These are phyloP conservation scores for Sporormia fimetaria DNA, from an alignment of 495 filamentous ascomycete species.

Conservation along the genomic window DNA sequence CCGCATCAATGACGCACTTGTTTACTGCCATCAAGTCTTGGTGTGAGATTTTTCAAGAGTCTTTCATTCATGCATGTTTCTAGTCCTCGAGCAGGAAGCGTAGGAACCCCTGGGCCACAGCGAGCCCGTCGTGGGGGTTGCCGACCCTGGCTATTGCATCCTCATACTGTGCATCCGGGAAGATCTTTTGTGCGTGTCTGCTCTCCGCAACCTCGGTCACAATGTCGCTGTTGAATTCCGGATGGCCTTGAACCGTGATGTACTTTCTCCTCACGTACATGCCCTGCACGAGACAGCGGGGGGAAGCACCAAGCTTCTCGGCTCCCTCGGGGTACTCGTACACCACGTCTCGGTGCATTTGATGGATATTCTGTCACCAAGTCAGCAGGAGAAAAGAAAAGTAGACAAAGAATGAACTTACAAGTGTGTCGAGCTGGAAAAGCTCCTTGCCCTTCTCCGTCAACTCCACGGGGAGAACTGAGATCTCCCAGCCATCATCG, in stretches of 20 bases:
- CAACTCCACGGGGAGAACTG: constrained; percentile 58
- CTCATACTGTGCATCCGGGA: constrained; percentile 49
- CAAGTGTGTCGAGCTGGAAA: constrained; percentile 57
- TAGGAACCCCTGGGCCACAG: constrained; percentile 57
- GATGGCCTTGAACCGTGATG: constrained; percentile 83
- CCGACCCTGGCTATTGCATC: constrained; percentile 56
- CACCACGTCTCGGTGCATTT: constrained; percentile 88
- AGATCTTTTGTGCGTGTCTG: constrained; percentile 51
- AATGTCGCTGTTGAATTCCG: constrained; percentile 73
- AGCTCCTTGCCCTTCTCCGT: constrained; percentile 60
- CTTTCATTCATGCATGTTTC: constrained; percentile 1
- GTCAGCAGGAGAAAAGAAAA: constrained; percentile 8
- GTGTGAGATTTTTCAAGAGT: not conserved
- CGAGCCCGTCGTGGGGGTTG: constrained; percentile 62
- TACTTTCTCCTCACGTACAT: constrained; percentile 58
- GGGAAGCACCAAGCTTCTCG: constrained; percentile 53
- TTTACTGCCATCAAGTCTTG: no score
- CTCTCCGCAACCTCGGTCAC: constrained; percentile 53
- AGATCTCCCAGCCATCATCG: constrained; percentile 67
- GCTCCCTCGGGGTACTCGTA: constrained; percentile 49
- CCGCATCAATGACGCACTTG: no score
- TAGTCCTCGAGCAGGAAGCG: constrained; percentile 54
- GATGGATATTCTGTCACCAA: constrained; percentile 57
- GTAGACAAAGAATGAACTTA: constrained; percentile 32
- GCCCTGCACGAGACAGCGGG: constrained; percentile 62